Base-by-base conservation (phyloP, 225 moss, liverwort and hornwort genomes). In the Pseudoscleropodium purum region DNA sequence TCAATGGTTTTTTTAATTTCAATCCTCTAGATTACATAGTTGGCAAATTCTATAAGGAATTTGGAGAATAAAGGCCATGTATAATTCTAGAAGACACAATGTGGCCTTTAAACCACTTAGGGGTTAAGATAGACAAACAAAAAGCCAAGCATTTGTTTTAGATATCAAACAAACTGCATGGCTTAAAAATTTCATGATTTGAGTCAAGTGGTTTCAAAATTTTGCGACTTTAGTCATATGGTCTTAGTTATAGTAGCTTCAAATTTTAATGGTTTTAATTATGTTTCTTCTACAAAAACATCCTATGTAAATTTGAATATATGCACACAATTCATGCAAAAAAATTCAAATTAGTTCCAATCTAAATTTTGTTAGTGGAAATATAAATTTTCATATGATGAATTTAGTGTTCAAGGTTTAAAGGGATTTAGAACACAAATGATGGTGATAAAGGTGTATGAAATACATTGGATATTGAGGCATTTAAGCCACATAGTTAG, bases 91-190 rank as follows among this genome's bases (percentile, higher is more conserved):
- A 54, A 17, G 54, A 18, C 54, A 18, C 18, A 54, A 17, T 54
- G 54, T 54, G 54, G 18, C 18, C 54, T 18, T 18, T 6, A 18
- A 54, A 18, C 18, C 18, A 54, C 6, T 54, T 54, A 54, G 54
- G 54, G 52, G 15, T 52, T 15, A 52, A 52, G 52, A 45, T 45
- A 8, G 8, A 34, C 3, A 34, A 34, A 51, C 2, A 14, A 23
- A 0, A 21, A 23, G 8, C 0, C 0, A 0, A 21, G 10, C 1
- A 47, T 16, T 45, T 43, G 29, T 18, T 18, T 45, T 1, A 73
- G 6, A 43, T 45, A 18, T 45, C 6, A 74, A 30, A 29, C 29
- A 74, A 74, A 45, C 30, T 29, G 10, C 30, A 18, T 30, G 30
- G 41, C 29, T 45, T 72, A 9, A 73, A 73, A 73, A 17, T 69